Conservation (phyloP, 768 basidiomycete genomes). For the Tricholoma bakamatsutake region DNA sequence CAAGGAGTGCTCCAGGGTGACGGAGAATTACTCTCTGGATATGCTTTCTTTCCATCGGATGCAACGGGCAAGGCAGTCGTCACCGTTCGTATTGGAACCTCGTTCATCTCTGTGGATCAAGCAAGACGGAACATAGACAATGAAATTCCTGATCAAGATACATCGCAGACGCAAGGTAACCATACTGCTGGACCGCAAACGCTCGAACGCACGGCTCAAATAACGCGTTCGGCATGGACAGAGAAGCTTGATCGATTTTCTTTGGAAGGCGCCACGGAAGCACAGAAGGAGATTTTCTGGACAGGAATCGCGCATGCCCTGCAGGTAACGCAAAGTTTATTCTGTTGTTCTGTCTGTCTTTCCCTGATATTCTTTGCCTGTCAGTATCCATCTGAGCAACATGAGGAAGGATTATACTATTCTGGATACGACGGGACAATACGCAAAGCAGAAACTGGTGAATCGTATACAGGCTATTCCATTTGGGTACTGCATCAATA, state of each 20-base stretch:
- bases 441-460: constrained; percentile 39
- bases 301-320: constrained; percentile 61
- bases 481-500: constrained; percentile 50
- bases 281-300: constrained; percentile 46
- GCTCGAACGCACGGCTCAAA: constrained; percentile 46
- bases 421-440: constrained; percentile 70
- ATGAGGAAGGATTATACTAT: constrained; percentile 63
- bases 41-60: constrained; percentile 36
- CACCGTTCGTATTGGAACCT: constrained; percentile 66
- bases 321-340: constrained; percentile 31
- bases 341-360: background rate
- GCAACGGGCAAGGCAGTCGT: constrained; percentile 35
- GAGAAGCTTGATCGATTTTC: constrained; percentile 50
- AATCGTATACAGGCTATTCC: constrained; percentile 78
- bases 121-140: constrained; percentile 44
- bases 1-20: constrained; percentile 23
- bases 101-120: constrained; percentile 69
- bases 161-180: background rate
- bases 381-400: constrained; percentile 74
- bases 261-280: constrained; percentile 42
- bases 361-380: background rate
- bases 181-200: constrained; percentile 12
- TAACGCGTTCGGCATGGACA: constrained; percentile 47
- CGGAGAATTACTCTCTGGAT: constrained; percentile 48
- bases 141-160: constrained; percentile 38